phyloP scores from a whole-genome alignment of 345 rosid genomes.

The Crucihimalaya himalaica region DNA sequence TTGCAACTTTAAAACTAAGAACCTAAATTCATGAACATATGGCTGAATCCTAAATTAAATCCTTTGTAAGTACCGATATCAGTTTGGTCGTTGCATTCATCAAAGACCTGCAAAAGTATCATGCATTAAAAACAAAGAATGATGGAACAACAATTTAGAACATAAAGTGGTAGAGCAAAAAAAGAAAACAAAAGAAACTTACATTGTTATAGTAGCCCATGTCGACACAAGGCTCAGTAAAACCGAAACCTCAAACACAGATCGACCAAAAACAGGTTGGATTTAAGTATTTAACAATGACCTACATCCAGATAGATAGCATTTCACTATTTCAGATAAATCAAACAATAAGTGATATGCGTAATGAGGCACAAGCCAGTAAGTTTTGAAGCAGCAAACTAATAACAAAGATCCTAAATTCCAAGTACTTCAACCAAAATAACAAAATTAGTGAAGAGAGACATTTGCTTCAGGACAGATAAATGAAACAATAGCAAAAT shows the following conservation, averaged over 20 bases:
- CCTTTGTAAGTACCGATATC: conserved; percentile 45
- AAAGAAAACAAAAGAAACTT: background rate
- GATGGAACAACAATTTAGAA: background rate
- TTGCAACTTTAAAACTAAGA: background rate
- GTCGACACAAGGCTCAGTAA: conserved; percentile 25
- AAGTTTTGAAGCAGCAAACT: background rate
- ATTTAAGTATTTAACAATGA: background rate
- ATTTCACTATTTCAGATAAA: background rate
- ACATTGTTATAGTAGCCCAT: conserved; percentile 45
- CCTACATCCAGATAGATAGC: conserved; percentile 16
- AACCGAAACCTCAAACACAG: background rate
- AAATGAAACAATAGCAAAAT: background rate
- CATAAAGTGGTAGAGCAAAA: background rate
- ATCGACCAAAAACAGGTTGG: background rate
- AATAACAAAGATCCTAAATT: conserved; percentile 1
- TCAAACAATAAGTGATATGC: background rate
- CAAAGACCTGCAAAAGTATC: conserved; percentile 48
- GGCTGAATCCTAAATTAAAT: background rate
- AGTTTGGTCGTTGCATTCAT: conserved; percentile 50
- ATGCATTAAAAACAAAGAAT: background rate
- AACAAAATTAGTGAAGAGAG: background rate
- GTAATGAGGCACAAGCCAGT: background rate
- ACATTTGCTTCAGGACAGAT: background rate
- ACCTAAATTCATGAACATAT: conserved; percentile 9
- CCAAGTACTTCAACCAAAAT: background rate